Percentiles rank a stretch among this genome's conserved stretches.
Evolutionary conservation across 129 eudicot species (phyloP).

Genomic region (Solidago caesia): DNA sequence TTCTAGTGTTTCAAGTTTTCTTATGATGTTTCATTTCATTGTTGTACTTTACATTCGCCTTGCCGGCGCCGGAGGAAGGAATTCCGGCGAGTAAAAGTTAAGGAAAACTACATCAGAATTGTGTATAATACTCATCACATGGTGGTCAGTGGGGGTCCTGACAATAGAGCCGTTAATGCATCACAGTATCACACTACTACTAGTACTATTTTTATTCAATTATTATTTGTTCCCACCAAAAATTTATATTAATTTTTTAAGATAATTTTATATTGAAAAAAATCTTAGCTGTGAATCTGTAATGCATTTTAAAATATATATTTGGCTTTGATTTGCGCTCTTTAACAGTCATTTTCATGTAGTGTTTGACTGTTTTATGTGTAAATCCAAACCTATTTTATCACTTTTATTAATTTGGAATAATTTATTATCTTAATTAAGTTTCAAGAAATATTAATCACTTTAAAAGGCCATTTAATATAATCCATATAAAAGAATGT

Average conservation of each 20-base stretch:
- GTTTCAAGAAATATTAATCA: no score
- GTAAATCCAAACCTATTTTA: background rate
- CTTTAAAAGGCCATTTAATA: no score
- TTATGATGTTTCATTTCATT: background rate
- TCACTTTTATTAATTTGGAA: no score
- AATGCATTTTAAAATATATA: background rate
- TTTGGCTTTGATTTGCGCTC: conserved; percentile 14
- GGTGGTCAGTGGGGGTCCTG: conserved; percentile 31
- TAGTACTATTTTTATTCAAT: conserved; percentile 1
- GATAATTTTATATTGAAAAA: background rate
- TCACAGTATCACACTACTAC: background rate
- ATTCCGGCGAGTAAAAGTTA: conserved; percentile 28
- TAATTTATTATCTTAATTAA: no score
- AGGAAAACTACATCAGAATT: background rate
- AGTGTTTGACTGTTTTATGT: background rate
- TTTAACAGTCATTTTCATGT: conserved; percentile 1
- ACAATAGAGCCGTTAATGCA: conserved; percentile 58
- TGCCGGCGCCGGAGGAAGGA: conserved; percentile 10
- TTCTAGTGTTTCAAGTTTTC: background rate
- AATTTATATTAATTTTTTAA: background rate
- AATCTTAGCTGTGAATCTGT: conserved; percentile 20
- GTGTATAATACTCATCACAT: conserved; percentile 33
- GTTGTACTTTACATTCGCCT: background rate
- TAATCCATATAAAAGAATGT: no score
- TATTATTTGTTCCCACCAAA: conserved; percentile 12